Base-by-base conservation (phyloP, 805 yeast species). In the Candida pini region DNA sequence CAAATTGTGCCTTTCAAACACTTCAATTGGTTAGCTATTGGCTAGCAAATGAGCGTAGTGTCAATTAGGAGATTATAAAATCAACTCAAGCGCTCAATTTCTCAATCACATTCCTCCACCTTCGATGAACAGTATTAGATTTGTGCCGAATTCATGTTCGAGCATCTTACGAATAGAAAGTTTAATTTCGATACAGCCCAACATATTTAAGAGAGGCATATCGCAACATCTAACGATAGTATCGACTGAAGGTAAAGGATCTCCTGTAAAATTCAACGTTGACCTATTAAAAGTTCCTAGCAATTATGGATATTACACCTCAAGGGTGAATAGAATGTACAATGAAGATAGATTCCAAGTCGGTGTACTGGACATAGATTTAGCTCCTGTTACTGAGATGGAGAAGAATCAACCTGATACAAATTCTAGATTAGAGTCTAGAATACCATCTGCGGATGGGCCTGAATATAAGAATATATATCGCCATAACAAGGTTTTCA, bases 281-380 rank as follows among this genome's bases (percentile, higher is more conserved):
- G 73, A 81, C 31, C 53, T 81, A 39, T 51, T 71, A 18, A 78
- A 74, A 45, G 78, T 81, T 5, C 92, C 94, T 13, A 66, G 76
- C 1, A 80, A 76, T 51, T 67, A 86, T 20, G 98, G 98, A 3
- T 95, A 89, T 61, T 71, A 64, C 43, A 58, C 87, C 1, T 76
- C 83, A 30, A 67, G 98, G 33, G 82, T 85, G 39, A 86, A 78
- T 53, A 66, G 97, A 38, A 45, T 71, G 24, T 71, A 72, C 49
- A 92, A 90, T 57, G 97, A 90, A 57, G 98, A 90, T 60, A 65
- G 76, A 29, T 82, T 74, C 57, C 72, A 75, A 33, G 85, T 88
- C 15, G 73, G 74, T 1, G 36, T 58, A 6, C 24, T 58, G 27
- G 58, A 57, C 28, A 33, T 55, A 24, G 51, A 55, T 32, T 30